Evolutionary conservation across 768 basidiomycete species (phyloP).

Genomic region (Pleurotus giganteus): DNA sequence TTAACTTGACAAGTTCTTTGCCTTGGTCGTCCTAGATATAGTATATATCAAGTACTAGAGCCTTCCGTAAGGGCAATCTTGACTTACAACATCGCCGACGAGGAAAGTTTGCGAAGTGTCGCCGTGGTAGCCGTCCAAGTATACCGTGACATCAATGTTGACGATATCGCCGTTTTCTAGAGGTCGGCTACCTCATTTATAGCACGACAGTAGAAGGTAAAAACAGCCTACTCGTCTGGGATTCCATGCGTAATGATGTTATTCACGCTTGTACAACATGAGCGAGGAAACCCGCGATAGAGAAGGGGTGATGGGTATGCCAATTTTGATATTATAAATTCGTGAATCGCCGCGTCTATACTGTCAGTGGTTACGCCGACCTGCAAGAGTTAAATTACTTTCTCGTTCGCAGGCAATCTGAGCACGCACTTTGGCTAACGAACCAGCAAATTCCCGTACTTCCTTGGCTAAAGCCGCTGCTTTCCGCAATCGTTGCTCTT

Average conservation of each 20-base stretch:
- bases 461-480: slow-evolving; percentile 56
- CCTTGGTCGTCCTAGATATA: slow-evolving; percentile 64
- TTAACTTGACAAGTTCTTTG: slow-evolving; percentile 57
- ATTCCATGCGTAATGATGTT: slow-evolving; percentile 88
- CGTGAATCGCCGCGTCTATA: slow-evolving; percentile 73
- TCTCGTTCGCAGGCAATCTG: slow-evolving; percentile 2
- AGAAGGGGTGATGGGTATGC: slow-evolving; percentile 88
- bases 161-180: slow-evolving; percentile 83
- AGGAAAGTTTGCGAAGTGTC: slow-evolving; percentile 86
- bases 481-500: slow-evolving; percentile 49
- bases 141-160: slow-evolving; percentile 87
- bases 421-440: slow-evolving; percentile 50
- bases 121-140: slow-evolving; percentile 81
- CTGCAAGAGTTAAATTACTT: slow-evolving; percentile 30
- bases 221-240: slow-evolving; percentile 71
- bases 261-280: slow-evolving; percentile 84
- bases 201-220: slow-evolving; percentile 1
- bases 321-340: slow-evolving; percentile 59
- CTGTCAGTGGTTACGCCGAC: slow-evolving; percentile 69
- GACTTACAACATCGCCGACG: slow-evolving; percentile 71
- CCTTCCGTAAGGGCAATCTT: background rate
- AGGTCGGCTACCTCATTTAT: slow-evolving; percentile 57
- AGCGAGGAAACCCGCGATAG: slow-evolving; percentile 73
- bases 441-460: slow-evolving; percentile 53
- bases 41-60: background rate